Percentiles rank a stretch among this genome's conserved stretches.
Evolutionary conservation across 192 early-diverging fungal genomes (phyloP).

Genomic region (Coemansia sp.): DNA sequence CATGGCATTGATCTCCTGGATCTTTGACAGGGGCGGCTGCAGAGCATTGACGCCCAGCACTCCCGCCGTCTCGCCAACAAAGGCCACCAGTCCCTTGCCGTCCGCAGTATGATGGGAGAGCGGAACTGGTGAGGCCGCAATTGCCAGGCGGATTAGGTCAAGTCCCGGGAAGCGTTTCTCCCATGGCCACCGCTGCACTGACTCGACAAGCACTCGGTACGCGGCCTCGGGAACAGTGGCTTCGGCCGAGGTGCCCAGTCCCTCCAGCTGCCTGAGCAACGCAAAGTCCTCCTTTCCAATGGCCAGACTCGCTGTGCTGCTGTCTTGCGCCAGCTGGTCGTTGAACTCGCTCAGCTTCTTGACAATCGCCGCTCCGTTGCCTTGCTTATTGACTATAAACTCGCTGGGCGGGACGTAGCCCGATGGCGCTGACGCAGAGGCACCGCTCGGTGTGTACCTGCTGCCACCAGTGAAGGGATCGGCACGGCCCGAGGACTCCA

Average conservation of each 20-base stretch:
- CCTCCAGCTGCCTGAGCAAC: constrained; percentile 3
- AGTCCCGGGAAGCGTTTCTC: constrained; percentile 70
- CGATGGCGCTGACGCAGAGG: background rate
- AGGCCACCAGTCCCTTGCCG: constrained; percentile 39
- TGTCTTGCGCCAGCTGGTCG: constrained; percentile 34
- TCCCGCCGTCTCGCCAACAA: constrained; percentile 23
- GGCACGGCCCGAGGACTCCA: background rate
- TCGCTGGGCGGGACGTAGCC: constrained; percentile 18
- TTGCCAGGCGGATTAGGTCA: constrained; percentile 72
- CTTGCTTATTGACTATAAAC: constrained; percentile 64
- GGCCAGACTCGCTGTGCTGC: constrained; percentile 4
- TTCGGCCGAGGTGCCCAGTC: constrained; percentile 8
- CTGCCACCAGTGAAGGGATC: constrained; percentile 49
- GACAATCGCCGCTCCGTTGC: constrained; percentile 64
- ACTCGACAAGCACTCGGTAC: constrained; percentile 45
- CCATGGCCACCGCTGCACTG: constrained; percentile 65
- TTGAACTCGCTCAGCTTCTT: constrained; percentile 74
- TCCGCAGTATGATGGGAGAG: background rate
- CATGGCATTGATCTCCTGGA: constrained; percentile 69
- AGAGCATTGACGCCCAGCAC: constrained; percentile 22
- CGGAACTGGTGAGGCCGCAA: constrained; percentile 48
- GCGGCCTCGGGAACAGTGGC: constrained; percentile 29
- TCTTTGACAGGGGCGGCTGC: constrained; percentile 19
- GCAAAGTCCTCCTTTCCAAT: constrained; percentile 13
- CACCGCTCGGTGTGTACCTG: constrained; percentile 54